Base-by-base conservation (phyloP, 441 rosid species). In the Gossypium davidsonii region DNA sequence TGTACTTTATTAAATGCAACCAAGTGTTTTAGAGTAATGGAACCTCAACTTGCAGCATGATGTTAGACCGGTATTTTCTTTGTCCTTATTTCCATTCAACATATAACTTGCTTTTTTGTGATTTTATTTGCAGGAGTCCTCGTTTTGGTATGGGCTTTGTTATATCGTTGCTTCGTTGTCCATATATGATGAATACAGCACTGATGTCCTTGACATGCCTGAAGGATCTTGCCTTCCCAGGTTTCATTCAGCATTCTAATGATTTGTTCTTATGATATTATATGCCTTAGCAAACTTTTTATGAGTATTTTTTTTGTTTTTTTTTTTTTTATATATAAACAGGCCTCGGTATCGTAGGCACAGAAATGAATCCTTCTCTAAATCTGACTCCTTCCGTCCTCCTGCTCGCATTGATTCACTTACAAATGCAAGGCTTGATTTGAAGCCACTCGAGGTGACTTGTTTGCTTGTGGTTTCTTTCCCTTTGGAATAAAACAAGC, bases 161-260 rank as follows among this genome's bases (percentile, higher is more conserved):
- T 95, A 87, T 74, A 79, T 91, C 56, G 77, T 93, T 25, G 92
- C 99, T 20, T 88, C 96, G 46, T 77, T 91, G 81, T 82, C 99
- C 7, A 82, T 95, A 39, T 92, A 90, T 18, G 98, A 95, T 51
- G 99, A 95, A 82, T 93, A 95, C 85, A 90, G 98, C 80, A 95
- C 89, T n/a, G 98, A 92, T 71, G 71, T 89, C 68, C 93, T 95
- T 70, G 98, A 88, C 85, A 83, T 93, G 98, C 88, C 87, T 0
- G 99, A 92, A 81, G 96, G 97, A 73, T 90, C 99, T 80, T 95
- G 95, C 85, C 89, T 95, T 84, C 91, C 96, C 4, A 92, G 98
- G 90, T 88, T 73, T 67, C 17, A 55, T 77, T 73, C 61, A 20
- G 15, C 75, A 67, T 71, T 49, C 46, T 14, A 37, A 26, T 65